These are phyloP conservation scores for Thermomyces lanuginosus DNA, from an alignment of 2,329 filamentous ascomycete species.

Conservation along the genomic window DNA sequence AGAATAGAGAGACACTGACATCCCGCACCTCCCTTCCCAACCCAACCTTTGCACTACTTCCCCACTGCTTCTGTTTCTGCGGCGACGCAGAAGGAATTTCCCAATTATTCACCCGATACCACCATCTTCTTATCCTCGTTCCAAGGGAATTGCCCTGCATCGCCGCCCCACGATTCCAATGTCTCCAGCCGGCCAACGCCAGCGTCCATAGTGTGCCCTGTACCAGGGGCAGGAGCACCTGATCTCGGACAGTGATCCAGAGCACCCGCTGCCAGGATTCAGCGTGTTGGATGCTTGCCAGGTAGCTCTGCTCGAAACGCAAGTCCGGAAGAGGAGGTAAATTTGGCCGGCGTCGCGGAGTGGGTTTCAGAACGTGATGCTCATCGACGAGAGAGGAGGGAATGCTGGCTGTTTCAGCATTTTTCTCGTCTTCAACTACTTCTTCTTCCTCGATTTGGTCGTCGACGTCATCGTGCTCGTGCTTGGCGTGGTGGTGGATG, in stretches of 20 bases:
- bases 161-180: constrained; percentile 68
- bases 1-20: too few relatives aligned
- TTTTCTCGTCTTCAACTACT: too few relatives aligned
- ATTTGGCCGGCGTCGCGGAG: constrained; percentile 22
- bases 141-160: constrained; percentile 63
- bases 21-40: too few relatives aligned
- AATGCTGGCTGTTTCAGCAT: constrained; percentile 28
- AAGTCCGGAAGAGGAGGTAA: constrained; percentile 67
- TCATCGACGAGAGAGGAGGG: constrained; percentile 32
- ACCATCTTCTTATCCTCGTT: constrained; percentile 70
- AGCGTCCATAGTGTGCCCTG: constrained; percentile 87
- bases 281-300: constrained; percentile 69
- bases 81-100: constrained; percentile 47
- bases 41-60: constrained; percentile 26
- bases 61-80: constrained; percentile 17
- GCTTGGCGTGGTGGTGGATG: constrained; percentile 20
- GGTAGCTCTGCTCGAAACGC: constrained; percentile 94
- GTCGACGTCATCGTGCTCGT: constrained; percentile 22
- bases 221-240: constrained; percentile 73
- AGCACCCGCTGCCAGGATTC: constrained; percentile 63
- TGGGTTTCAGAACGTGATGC: constrained; percentile 18
- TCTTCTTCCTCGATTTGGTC: too few relatives aligned
- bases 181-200: constrained; percentile 68
- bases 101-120: constrained; percentile 93
- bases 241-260: constrained; percentile 76